Conservation (phyloP, 2,329 filamentous ascomycete genomes). For the Stachybotrys chartarum region DNA sequence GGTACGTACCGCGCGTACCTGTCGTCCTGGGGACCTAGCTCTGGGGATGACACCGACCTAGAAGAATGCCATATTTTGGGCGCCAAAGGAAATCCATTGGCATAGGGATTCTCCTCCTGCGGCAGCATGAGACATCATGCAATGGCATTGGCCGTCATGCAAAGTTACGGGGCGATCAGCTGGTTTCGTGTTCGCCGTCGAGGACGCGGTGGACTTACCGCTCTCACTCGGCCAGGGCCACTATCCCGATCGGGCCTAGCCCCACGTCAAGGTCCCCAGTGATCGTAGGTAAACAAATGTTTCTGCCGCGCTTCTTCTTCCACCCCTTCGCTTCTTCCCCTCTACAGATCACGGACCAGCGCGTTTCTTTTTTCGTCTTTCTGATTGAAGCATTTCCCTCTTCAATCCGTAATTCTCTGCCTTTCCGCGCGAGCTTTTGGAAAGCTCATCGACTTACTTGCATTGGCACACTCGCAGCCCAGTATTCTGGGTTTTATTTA, state of each 20-base stretch:
- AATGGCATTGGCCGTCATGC: too few relatives aligned
- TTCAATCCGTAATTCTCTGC: background rate
- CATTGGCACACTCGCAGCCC: conserved; percentile 10
- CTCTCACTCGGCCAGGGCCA: background rate
- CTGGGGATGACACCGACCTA: too few relatives aligned
- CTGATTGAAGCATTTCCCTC: background rate
- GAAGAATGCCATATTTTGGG: too few relatives aligned
- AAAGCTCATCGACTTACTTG: background rate
- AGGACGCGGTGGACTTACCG: background rate
- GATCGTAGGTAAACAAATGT: conserved; percentile 2
- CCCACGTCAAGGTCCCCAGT: background rate
- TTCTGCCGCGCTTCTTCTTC: background rate
- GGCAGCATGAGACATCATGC: too few relatives aligned
- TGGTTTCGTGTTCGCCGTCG: background rate
- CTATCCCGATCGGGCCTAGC: background rate
- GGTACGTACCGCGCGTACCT: too few relatives aligned
- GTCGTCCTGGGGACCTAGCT: too few relatives aligned
- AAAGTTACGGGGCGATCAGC: too few relatives aligned
- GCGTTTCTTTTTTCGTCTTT: background rate
- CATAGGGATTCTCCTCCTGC: too few relatives aligned
- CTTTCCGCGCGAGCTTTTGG: background rate
- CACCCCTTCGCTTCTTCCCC: background rate
- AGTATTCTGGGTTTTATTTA: conserved; percentile 14
- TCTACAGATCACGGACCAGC: background rate
- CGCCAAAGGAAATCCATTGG: too few relatives aligned